These are phyloP conservation scores for Teratosphaeria epicoccoides DNA, from an alignment of 2,329 filamentous ascomycete genomes.

Conservation along the genomic window DNA sequence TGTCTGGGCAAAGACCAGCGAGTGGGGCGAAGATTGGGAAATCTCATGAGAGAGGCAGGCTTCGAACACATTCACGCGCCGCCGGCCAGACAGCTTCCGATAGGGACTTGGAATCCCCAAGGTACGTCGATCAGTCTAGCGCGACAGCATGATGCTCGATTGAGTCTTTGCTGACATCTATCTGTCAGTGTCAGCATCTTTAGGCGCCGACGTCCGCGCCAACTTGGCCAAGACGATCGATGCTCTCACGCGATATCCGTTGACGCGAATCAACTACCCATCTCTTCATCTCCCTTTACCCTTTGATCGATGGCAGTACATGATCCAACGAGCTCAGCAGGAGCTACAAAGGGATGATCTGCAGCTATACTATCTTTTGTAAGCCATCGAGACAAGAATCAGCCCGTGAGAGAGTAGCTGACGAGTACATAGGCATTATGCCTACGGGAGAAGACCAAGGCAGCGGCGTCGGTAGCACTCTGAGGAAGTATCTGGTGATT, in stretches of 20 bases:
- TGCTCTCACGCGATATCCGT: slow-evolving; percentile 6
- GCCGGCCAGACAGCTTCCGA: not conserved
- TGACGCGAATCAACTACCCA: not conserved
- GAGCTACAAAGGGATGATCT: slow-evolving; percentile 5
- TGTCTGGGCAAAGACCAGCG: slow-evolving; percentile 15
- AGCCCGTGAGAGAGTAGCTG: not conserved
- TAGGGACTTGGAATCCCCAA: slow-evolving; percentile 7
- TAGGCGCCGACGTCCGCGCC: slow-evolving; percentile 2
- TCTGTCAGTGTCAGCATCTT: slow-evolving; percentile 1
- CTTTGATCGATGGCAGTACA: not conserved
- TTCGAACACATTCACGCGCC: slow-evolving; percentile 8
- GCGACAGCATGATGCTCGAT: not conserved
- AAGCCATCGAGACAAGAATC: too few relatives aligned
- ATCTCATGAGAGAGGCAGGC: slow-evolving; percentile 11
- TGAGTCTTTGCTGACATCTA: not conserved
- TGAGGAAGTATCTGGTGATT: not conserved
- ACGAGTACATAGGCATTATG: slow-evolving; percentile 1
- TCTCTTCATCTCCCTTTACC: slow-evolving; percentile 1
- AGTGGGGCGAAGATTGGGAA: slow-evolving; percentile 9
- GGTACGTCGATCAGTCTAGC: not conserved
- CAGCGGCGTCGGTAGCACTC: not conserved
- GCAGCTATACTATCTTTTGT: slow-evolving; percentile 5
- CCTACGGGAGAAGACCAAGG: slow-evolving; percentile 1
- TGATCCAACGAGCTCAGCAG: slow-evolving; percentile 3
- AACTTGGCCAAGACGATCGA: slow-evolving; percentile 5